Evolutionary conservation across 192 early-diverging fungal species (phyloP), one percentile per base, ranked within the genome.

Genomic region (Umbelopsis isabellina): DNA sequence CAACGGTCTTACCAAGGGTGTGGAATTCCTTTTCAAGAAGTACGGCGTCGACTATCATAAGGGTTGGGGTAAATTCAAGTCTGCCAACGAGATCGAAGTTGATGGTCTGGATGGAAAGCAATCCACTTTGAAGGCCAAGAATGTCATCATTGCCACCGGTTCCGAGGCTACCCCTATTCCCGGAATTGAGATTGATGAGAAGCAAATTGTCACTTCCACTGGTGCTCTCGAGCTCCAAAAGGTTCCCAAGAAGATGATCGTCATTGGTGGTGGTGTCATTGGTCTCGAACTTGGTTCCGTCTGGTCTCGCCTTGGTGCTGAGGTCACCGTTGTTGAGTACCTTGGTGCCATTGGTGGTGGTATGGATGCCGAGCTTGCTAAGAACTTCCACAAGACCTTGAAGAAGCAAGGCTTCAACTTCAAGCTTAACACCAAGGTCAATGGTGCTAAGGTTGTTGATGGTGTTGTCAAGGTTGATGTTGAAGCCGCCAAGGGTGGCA

Each of bases 261-360:
- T 99, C 67, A 98, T 99, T 78, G 97, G 97, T 72, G 97, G 93
- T 67, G 97, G 97, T 85, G 96, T 99, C 74, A 99, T 99, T 84
- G 97, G 97, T 71, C 91, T 99, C 47, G 97, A 99, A 84, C 87
- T 99, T 55, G 97, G 97, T 45, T 99, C 97, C 11, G 97, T 99
- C 65, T 99, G 97, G 97, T 85, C 86, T 75, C 92, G 97, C 65
- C 85, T 99, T 61, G 97, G 97, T 67, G 84, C 95, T 25, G 91
- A 99, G 74, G 93, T 95, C 48, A 97, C 96, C 37, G 94, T 96
- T 48, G 95, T 99, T 66, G 97, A 99, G 82, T 99, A 92, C 87
- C 78, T 95, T 74, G 87, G 86, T 65, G 86, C 93, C 49, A 91
- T 99, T 67, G 97, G 97, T 49, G 96, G 95, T 49, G 97, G 97